phyloP scores from a whole-genome alignment of 768 basidiomycete species.

The Naganishia antarctica region DNA sequence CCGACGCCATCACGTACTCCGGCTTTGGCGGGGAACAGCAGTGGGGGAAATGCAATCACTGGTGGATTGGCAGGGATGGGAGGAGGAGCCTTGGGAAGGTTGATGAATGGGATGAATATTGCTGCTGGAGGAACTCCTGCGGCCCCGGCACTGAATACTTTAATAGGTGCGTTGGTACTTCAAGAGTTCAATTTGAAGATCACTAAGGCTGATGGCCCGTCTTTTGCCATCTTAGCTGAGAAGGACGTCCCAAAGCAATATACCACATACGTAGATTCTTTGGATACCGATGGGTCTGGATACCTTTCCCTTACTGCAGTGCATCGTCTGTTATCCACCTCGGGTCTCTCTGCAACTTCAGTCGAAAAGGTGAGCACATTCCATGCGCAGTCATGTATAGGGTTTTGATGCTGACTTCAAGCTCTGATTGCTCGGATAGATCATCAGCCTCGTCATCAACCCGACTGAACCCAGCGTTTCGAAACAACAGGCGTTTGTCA shows the following conservation, averaged over 20 bases:
- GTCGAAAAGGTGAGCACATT: slow-evolving; percentile 57
- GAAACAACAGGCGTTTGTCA: slow-evolving; percentile 85
- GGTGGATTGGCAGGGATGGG: slow-evolving; percentile 33
- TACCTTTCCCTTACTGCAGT: slow-evolving; percentile 77
- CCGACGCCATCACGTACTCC: slow-evolving; percentile 41
- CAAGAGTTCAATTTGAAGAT: no score
- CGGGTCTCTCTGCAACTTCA: slow-evolving; percentile 71
- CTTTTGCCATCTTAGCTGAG: slow-evolving; percentile 50
- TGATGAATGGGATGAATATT: slow-evolving; percentile 27
- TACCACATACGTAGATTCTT: slow-evolving; percentile 64
- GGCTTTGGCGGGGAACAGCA: slow-evolving; percentile 7
- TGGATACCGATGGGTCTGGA: slow-evolving; percentile 66
- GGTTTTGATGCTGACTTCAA: no score
- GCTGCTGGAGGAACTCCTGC: neutral
- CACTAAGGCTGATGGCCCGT: neutral
- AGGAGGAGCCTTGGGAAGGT: slow-evolving; percentile 26
- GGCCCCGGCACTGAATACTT: neutral
- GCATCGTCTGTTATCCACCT: slow-evolving; percentile 72
- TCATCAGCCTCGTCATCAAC: slow-evolving; percentile 81
- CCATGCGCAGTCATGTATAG: neutral
- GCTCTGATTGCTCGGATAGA: slow-evolving; percentile 53
- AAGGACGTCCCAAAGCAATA: slow-evolving; percentile 77
- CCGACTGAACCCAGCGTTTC: slow-evolving; percentile 64
- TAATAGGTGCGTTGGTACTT: neutral
- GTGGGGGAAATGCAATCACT: slow-evolving; percentile 23